A percentile compares a stretch with the other conserved stretches of the same genome.
phyloP scores from a whole-genome alignment of 257 asterid species.

The Haberlea rhodopensis region DNA sequence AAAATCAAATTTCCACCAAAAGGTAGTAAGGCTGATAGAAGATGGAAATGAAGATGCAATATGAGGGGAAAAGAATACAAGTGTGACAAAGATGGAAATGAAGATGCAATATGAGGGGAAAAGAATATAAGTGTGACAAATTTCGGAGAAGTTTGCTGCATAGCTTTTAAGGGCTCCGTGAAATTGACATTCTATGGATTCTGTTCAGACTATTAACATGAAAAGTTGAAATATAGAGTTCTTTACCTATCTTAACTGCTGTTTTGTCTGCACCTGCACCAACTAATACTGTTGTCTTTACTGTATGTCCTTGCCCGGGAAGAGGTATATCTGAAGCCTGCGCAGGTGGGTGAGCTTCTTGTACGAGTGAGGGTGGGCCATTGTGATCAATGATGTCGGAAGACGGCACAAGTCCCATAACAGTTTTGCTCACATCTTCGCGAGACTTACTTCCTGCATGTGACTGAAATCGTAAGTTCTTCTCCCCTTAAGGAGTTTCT shows the following conservation, averaged over 20 bases:
- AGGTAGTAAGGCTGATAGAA: not conserved
- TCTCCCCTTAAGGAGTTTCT: not conserved
- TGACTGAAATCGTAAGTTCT: constrained; percentile 23
- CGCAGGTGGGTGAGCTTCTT: constrained; percentile 22
- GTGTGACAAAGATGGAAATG: no score
- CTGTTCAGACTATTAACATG: not conserved
- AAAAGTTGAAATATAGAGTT: not conserved
- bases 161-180: not conserved
- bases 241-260: constrained; percentile 35
- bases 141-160: no score
- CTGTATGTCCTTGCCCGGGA: constrained; percentile 27
- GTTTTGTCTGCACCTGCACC: constrained; percentile 27
- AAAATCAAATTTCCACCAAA: not conserved
- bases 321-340: constrained; percentile 17
- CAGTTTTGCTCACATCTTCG: constrained; percentile 19
- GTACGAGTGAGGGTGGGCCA: constrained; percentile 26
- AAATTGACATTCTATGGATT: not conserved
- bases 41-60: not conserved
- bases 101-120: no score
- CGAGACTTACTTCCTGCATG: constrained; percentile 38
- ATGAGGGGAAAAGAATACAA: not conserved
- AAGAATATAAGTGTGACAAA: not conserved
- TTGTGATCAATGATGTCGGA: constrained; percentile 32
- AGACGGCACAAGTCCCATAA: constrained; percentile 23
- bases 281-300: constrained; percentile 24